Evolutionary conservation across 2,329 filamentous ascomycete species (phyloP), one percentile per base, ranked within the genome.

Genomic region (Clarireedia monteithiana): DNA sequence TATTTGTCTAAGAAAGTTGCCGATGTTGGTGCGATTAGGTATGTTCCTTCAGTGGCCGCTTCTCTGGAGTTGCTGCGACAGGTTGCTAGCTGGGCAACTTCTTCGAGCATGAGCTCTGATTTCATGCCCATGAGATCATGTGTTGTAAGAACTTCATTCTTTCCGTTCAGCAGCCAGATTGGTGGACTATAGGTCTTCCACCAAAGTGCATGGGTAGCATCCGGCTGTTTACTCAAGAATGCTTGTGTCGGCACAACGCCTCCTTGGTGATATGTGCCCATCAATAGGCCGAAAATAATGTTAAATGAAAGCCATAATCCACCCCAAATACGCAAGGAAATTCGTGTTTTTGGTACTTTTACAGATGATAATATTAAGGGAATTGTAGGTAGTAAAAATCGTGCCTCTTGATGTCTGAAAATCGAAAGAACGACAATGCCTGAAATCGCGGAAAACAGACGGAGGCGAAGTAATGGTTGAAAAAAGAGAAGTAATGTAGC

Each of bases 121-220:
- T 80, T 75, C 72, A 88, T 79, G 4, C 87, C 85, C 83, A 90
- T 91, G 20, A 91, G 74, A 65, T 91, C 88, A 58, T 77, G 76
- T 1, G 88, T 91, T 30, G 73, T 77, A n/a, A 91, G 72, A 9
- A 87, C 77, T 62, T 84, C 80, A 61, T 88, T 90, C 70, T 87
- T 88, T 53, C 86, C 85, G 61, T 90, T 86, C 6, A 91, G 75
- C 20, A 92, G 77, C 87, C 88, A 92, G 38, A 86, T 85, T 0
- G 88, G 88, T 17, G 88, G 88, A 68, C 84, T 88, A 68, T 91
- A 91, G 1, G 88, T 91, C 69, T 91, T 91, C 88, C 88, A 92
- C 88, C 88, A 92, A 50, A 70, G 60, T 3, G 85, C 85, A 36
- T 85, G 78, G 1, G 83, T 84, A 7, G 86, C 82, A 60, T 86